Evolutionary conservation across 805 yeast genomes (phyloP), one percentile per base, ranked within the genome.

Genomic region (Sungouiozyma intestinalis): DNA sequence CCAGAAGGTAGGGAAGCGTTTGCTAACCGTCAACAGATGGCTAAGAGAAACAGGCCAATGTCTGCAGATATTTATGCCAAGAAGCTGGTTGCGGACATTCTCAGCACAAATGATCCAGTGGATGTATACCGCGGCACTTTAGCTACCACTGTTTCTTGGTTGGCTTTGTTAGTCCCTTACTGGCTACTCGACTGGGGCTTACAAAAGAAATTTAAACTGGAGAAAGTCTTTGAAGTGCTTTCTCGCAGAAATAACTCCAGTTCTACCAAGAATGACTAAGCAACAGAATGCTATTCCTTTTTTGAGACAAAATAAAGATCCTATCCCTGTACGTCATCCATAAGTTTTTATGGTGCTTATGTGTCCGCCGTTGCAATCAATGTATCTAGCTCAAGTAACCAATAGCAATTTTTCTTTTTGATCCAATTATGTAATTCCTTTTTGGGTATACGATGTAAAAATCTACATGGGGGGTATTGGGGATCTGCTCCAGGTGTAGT

Each of bases 31-130:
- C 72, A 73, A 50, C 58, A 66, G 37, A 77, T 83, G 83, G 77
- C 85, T 0, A 69, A 55, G 31, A 66, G 71, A 15, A 74, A 74
- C 58, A 61, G 62, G 16, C 90, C 92, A 20, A 75, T 79, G 73
- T 41, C 63, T 1, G 71, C 85, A 0, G 76, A 70, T n/a, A 57
- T 41, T 1, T 84, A 78, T 53, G 86, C 86, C 1, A 51, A 51
- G 16, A 54, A 66, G 38, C 76, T 81, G 1, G 74, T 75, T n/a
- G 54, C 58, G 33, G 83, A 78, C 48, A 63, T 79, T 21, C 48
- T 65, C 16, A 55, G 62, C 33, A 18, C 43, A 2, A 51, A 48
- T 2, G 68, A 64, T 41, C 67, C 66, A 0, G 68, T 80, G 35
- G 74, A 79, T 53, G 63, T 72, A 14, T 79, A 77, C 54, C 63